Conservation (phyloP, 352 stramenopile genomes). For the Phytophthora citricola region DNA sequence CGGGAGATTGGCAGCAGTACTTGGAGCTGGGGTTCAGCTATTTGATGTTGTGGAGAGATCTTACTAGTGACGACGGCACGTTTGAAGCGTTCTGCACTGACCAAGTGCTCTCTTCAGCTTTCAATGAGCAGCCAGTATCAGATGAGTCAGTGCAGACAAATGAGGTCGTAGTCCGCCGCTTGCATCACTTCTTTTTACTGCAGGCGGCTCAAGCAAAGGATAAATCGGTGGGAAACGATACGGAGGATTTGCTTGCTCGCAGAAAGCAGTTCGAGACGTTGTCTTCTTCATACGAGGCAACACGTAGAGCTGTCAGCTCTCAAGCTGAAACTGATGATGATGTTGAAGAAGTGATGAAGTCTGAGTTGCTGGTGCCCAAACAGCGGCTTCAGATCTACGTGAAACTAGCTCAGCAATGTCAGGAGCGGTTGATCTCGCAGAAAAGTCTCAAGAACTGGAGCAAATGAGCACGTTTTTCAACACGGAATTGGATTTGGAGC, state of each 20-base stretch:
- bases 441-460: conserved; percentile 68
- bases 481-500: conserved; percentile 60
- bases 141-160: conserved; percentile 9
- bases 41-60: conserved; percentile 49
- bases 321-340: conserved; percentile 8
- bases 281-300: conserved; percentile 35
- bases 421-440: conserved; percentile 57
- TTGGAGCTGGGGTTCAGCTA: conserved; percentile 59
- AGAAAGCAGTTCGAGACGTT: conserved; percentile 34
- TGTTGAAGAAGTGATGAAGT: conserved; percentile 1
- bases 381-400: conserved; percentile 33
- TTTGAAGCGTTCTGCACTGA: conserved; percentile 51
- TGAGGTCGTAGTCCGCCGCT: conserved; percentile 33
- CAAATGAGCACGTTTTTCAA: conserved; percentile 71
- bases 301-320: conserved; percentile 8
- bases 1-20: conserved; percentile 30
- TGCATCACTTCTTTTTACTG: conserved; percentile 61
- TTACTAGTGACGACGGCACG: conserved; percentile 29
- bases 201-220: conserved; percentile 36
- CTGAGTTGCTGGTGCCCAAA: conserved; percentile 11
- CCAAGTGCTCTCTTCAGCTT: conserved; percentile 37
- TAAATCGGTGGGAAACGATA: conserved; percentile 5
- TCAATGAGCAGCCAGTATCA: conserved; percentile 3
- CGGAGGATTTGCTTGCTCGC: conserved; percentile 14
- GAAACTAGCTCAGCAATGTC: conserved; percentile 52